Evolutionary conservation across 768 basidiomycete genomes (phyloP).

Genomic region (Tephrocybe sp.): DNA sequence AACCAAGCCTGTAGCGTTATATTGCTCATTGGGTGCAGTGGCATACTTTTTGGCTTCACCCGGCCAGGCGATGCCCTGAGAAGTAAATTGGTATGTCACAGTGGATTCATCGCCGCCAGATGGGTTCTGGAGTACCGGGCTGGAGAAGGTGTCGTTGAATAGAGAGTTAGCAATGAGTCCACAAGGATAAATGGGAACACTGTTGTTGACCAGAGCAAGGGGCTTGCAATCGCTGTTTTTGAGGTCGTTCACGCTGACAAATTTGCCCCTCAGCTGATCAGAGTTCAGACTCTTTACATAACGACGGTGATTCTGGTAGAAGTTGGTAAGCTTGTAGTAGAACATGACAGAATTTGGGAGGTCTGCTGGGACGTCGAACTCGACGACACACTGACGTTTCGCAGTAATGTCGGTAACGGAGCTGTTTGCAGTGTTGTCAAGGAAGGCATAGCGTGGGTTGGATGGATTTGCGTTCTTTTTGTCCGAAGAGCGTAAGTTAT

Average conservation of each 20-base stretch:
- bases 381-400: conserved; percentile 66
- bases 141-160: conserved; percentile 90
- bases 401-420: conserved; percentile 40
- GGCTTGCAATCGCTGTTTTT: conserved; percentile 86
- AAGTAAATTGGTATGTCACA: conserved; percentile 69
- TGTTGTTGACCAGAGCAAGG: conserved; percentile 48
- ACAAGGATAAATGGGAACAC: conserved; percentile 82
- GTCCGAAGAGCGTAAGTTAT: conserved; percentile 55
- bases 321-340: conserved; percentile 96
- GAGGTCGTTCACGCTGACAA: conserved; percentile 45
- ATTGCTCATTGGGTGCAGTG: conserved; percentile 43
- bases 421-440: conserved; percentile 48
- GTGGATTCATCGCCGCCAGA: conserved; percentile 36
- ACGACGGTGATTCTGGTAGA: conserved; percentile 97
- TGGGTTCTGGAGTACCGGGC: conserved; percentile 57
- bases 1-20: conserved; percentile 58
- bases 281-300: conserved; percentile 91
- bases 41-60: conserved; percentile 92
- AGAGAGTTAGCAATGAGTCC: conserved; percentile 96
- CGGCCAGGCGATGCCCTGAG: conserved; percentile 89
- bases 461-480: conserved; percentile 51
- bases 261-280: conserved; percentile 79
- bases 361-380: conserved; percentile 81
- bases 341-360: conserved; percentile 75
- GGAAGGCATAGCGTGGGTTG: conserved; percentile 75